Percentiles rank a stretch among this genome's conserved stretches.
Conservation (phyloP, 2,329 filamentous ascomycete species). For the Calycina marina region DNA sequence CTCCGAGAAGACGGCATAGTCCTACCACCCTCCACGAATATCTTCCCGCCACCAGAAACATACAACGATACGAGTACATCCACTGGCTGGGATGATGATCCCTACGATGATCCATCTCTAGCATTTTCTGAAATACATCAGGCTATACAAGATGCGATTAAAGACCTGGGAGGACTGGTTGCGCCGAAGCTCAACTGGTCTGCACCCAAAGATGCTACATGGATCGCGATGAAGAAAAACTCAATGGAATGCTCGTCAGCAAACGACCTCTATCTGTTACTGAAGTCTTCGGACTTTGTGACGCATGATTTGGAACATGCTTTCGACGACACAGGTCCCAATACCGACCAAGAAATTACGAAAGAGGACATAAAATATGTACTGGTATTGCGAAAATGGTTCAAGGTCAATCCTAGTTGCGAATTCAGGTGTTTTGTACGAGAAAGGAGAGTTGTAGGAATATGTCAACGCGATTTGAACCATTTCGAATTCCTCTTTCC, state of each 20-base stretch:
- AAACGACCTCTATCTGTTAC: conserved; percentile 83
- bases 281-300: conserved; percentile 90
- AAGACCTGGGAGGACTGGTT: conserved; percentile 70
- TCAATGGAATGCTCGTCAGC: conserved; percentile 80
- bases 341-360: conserved; percentile 21
- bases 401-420: conserved; percentile 75
- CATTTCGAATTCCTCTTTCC: conserved; percentile 66
- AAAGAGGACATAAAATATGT: conserved; percentile 28
- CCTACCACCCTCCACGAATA: conserved; percentile 46
- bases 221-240: conserved; percentile 74
- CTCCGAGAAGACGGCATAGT: conserved; percentile 87
- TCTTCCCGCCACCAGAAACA: conserved; percentile 19
- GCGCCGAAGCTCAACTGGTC: conserved; percentile 97
- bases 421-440: conserved; percentile 96
- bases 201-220: conserved; percentile 86
- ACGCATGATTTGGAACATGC: conserved; percentile 90
- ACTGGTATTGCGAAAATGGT: conserved; percentile 76
- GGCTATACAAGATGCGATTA: conserved; percentile 61
- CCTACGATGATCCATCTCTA: conserved; percentile 18
- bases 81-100: conserved; percentile 35
- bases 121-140: conserved; percentile 58
- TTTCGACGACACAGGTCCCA: conserved; percentile 51
- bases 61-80: conserved; percentile 32
- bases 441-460: conserved; percentile 60
- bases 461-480: conserved; percentile 82